Evolutionary conservation across 2,329 filamentous ascomycete species (phyloP).

Genomic region (Thielaviopsis ethacetica): DNA sequence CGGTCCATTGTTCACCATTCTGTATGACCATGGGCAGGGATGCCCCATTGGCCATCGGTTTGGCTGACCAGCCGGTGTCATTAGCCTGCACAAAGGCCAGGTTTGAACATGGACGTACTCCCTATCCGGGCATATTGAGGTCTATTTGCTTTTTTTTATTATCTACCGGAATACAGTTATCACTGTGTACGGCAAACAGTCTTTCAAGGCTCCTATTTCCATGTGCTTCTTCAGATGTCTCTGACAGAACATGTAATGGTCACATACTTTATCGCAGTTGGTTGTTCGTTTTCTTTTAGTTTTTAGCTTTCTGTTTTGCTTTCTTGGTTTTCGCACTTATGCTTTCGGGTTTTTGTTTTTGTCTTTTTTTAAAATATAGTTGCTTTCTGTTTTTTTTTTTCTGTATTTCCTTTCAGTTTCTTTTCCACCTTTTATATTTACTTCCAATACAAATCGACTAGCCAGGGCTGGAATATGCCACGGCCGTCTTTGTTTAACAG

Average conservation of each 20-base stretch:
- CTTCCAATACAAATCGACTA: slow-evolving; percentile 11
- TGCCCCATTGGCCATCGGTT: background rate
- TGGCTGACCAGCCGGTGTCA: background rate
- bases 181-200: background rate
- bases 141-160: background rate
- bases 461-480: background rate
- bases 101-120: background rate
- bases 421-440: slow-evolving; percentile 15
- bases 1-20: background rate
- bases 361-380: slow-evolving; percentile 10
- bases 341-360: background rate
- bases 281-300: no score
- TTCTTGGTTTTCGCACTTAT: background rate
- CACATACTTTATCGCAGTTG: background rate
- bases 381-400: slow-evolving; percentile 16
- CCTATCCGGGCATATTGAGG: background rate
- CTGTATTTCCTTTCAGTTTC: slow-evolving; percentile 18
- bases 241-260: background rate
- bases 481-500: background rate
- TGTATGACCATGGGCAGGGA: background rate
- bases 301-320: background rate
- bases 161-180: background rate
- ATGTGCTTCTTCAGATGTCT: slow-evolving; percentile 1
- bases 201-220: background rate
- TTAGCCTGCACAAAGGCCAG: background rate